Conservation (phyloP, 352 stramenopile genomes). For the Phytophthora podocarpi region DNA sequence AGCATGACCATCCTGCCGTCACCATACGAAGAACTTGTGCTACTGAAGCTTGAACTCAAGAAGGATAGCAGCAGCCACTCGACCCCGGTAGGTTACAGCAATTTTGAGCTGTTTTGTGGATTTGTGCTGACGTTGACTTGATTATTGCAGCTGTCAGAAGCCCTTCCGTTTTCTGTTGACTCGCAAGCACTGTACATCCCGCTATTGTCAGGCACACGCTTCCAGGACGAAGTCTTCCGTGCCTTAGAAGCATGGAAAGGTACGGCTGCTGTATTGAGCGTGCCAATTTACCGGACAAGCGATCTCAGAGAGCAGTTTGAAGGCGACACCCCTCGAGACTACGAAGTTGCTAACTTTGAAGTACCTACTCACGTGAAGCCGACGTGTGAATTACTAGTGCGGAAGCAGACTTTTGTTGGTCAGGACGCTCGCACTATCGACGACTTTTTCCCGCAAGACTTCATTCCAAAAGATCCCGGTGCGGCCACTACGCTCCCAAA, state of each 20-base stretch:
- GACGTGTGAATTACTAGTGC: slow-evolving; percentile 32
- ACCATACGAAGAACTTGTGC: slow-evolving; percentile 63
- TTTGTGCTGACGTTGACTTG: background rate
- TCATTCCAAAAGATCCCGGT: slow-evolving; percentile 62
- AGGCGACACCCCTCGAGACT: slow-evolving; percentile 47
- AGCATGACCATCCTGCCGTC: slow-evolving; percentile 59
- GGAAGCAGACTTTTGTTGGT: slow-evolving; percentile 22
- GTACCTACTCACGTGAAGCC: slow-evolving; percentile 19
- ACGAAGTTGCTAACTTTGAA: slow-evolving; percentile 14
- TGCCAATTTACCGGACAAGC: slow-evolving; percentile 61
- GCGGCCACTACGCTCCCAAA: slow-evolving; percentile 45
- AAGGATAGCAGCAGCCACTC: slow-evolving; percentile 15
- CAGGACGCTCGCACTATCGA: slow-evolving; percentile 27
- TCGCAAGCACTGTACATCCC: slow-evolving; percentile 51
- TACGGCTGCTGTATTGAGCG: slow-evolving; percentile 41
- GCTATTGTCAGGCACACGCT: slow-evolving; percentile 61
- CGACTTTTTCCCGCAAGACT: slow-evolving; percentile 55
- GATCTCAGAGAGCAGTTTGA: slow-evolving; percentile 46
- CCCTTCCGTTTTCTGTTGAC: slow-evolving; percentile 40
- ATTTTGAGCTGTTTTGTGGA: background rate
- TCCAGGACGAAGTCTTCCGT: slow-evolving; percentile 68
- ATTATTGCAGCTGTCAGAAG: slow-evolving; percentile 38
- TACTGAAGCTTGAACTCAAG: slow-evolving; percentile 64
- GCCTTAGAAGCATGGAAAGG: slow-evolving; percentile 64
- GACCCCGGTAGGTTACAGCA: slow-evolving; percentile 28